Base-by-base conservation (phyloP, 2,329 filamentous ascomycete species). In the Akanthomyces uredinophilus region DNA sequence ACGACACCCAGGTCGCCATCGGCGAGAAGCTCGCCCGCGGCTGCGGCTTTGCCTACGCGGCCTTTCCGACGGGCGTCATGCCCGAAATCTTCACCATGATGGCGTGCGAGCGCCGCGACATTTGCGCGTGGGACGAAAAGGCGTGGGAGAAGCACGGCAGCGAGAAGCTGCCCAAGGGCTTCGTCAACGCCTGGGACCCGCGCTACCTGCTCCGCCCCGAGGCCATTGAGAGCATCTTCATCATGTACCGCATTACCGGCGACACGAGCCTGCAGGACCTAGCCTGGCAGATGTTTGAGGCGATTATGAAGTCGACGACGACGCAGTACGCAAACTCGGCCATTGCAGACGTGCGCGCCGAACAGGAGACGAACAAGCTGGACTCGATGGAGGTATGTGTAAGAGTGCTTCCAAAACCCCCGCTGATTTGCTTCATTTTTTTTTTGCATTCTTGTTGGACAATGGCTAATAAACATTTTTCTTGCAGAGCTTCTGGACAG, bases 211-310 rank as follows among this genome's bases (percentile, higher is more conserved):
- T 91, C 50, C 82, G 87, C 62, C 90, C 90, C 22, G 90, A 94
- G 74, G 90, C 90, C 2, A 91, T 94, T 60, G 90, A 94, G 76
- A 89, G 86, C 16, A 84, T 95, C 5, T 94, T 91, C 73, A 83
- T 91, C 70, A 84, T 94, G 79, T 91, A 88, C 72, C 84, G 89
- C 62, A 79, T 91, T 63, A 92, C 89, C 0, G 89, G 88, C 29
- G 84, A 90, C 65, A 67, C 78, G 1, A 76, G 79, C 54, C 89
- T 86, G 81, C 84, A 84, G 69, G 82, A 88, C 63, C 86, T 86
- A 70, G 89, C 88, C 1, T 92, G 89, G 89, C 77, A 78, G 61
- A 92, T 92, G 89, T 92, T 91, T 70, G 71, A 82, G 60, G 81
- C 83, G 10, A 80, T 92, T 39, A 78, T 85, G 62, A 79, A 79